Evolutionary conservation across 2,329 filamentous ascomycete species (phyloP).

Genomic region (Scedosporium apiospermum): DNA sequence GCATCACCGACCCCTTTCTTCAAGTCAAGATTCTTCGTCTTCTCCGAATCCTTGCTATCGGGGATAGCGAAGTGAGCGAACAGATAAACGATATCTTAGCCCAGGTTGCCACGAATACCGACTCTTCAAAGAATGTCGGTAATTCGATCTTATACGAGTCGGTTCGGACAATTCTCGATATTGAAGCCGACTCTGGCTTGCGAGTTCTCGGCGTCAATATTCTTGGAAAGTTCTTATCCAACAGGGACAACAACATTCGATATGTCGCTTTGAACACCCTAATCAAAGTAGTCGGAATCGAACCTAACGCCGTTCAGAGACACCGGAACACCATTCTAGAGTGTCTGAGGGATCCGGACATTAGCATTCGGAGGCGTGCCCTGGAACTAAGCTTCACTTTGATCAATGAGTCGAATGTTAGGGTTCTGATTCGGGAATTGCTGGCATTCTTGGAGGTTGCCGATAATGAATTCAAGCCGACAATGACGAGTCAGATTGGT

Average conservation of each 20-base stretch:
- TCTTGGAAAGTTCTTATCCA: conserved; percentile 94
- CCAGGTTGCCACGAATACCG: conserved; percentile 95
- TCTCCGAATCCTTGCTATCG: conserved; percentile 75
- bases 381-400: conserved; percentile 95
- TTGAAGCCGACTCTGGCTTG: conserved; percentile 92
- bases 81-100: conserved; percentile 98
- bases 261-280: conserved; percentile 96
- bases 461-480: conserved; percentile 96
- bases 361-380: conserved; percentile 92
- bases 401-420: conserved; percentile 93
- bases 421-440: conserved; percentile 85
- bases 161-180: conserved; percentile 92
- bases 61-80: conserved; percentile 81
- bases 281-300: conserved; percentile 95
- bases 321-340: conserved; percentile 97
- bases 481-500: conserved; percentile 96
- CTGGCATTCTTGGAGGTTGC: conserved; percentile 93
- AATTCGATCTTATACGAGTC: conserved; percentile 98
- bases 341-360: conserved; percentile 91
- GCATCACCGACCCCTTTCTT: conserved; percentile 94
- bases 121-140: conserved; percentile 95
- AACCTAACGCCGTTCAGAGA: conserved; percentile 93
- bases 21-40: conserved; percentile 93
- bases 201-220: conserved; percentile 96
- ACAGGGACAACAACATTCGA: conserved; percentile 97